phyloP scores from a whole-genome alignment of 108 stramenopile genomes.

The Skeletonema marinoi region DNA sequence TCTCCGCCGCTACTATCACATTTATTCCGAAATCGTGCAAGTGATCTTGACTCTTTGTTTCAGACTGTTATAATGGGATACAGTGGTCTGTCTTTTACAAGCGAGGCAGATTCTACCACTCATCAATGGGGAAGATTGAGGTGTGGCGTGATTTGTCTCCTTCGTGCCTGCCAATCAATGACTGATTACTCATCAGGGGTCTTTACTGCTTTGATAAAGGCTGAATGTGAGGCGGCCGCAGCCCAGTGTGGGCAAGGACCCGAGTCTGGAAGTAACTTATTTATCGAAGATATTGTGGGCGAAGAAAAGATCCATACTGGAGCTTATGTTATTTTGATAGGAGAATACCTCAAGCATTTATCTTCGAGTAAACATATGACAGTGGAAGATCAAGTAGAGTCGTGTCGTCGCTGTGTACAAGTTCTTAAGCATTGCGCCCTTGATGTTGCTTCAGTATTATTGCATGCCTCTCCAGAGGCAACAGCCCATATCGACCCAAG shows the following conservation, averaged over 20 bases:
- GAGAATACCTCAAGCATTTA: constrained; percentile 29
- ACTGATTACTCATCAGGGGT: constrained; percentile 36
- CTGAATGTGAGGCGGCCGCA: constrained; percentile 63
- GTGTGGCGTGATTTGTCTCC: constrained; percentile 55
- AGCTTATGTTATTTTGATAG: constrained; percentile 49
- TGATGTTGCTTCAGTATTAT: constrained; percentile 8
- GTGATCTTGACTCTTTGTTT: constrained; percentile 26
- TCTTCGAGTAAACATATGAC: background rate
- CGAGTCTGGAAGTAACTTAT: constrained; percentile 53
- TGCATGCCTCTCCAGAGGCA: constrained; percentile 29
- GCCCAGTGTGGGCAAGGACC: constrained; percentile 55
- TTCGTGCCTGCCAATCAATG: constrained; percentile 46
- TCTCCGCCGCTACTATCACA: constrained; percentile 45
- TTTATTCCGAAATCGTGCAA: constrained; percentile 27
- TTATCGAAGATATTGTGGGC: constrained; percentile 66
- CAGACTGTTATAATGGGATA: constrained; percentile 41
- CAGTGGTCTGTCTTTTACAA: constrained; percentile 14
- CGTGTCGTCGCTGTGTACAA: constrained; percentile 32
- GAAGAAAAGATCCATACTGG: constrained; percentile 72
- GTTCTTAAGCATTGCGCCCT: constrained; percentile 36
- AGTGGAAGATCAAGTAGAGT: background rate
- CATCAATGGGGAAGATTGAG: constrained; percentile 76
- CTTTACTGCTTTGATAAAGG: constrained; percentile 43
- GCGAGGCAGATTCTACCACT: constrained; percentile 18
- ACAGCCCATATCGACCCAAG: constrained; percentile 67